Conservation (phyloP, 1,284 basidiomycete genomes). For the Leccinum angustisporum region DNA sequence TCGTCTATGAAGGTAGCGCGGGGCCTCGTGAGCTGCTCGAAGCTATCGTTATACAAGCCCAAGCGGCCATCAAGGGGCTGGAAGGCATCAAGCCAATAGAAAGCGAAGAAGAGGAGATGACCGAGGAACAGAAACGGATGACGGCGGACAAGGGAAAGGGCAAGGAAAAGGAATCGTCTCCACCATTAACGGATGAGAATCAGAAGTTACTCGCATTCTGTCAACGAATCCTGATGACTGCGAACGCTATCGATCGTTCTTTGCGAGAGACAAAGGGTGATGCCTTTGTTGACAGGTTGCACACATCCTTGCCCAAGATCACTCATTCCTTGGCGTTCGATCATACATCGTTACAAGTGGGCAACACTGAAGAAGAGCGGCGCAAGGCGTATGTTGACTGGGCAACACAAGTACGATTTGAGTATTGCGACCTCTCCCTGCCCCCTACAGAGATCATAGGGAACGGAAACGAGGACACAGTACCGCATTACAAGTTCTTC, state of each 20-base stretch:
- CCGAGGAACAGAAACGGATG: slow-evolving; percentile 82
- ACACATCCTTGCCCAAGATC: slow-evolving; percentile 72
- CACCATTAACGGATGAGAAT: slow-evolving; percentile 61
- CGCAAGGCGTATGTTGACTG: slow-evolving; percentile 76
- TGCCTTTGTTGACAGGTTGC: slow-evolving; percentile 76
- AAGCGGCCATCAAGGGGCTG: slow-evolving; percentile 82
- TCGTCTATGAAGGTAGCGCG: slow-evolving; percentile 85
- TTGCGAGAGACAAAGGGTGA: slow-evolving; percentile 84
- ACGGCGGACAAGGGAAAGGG: slow-evolving; percentile 55
- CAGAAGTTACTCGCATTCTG: slow-evolving; percentile 68
- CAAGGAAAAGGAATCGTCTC: slow-evolving; percentile 55
- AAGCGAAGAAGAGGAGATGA: slow-evolving; percentile 59
- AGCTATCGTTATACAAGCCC: slow-evolving; percentile 84
- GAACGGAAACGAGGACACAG: slow-evolving; percentile 38
- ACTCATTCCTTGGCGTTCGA: slow-evolving; percentile 43
- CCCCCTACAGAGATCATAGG: slow-evolving; percentile 31
- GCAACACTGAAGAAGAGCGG: slow-evolving; percentile 63
- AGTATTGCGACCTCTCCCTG: slow-evolving; percentile 81
- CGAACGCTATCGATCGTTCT: slow-evolving; percentile 80
- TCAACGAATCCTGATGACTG: slow-evolving; percentile 75
- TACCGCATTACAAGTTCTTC: slow-evolving; percentile 75
- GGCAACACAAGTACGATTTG: slow-evolving; percentile 78
- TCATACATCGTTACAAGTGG: slow-evolving; percentile 47
- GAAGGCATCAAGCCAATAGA: slow-evolving; percentile 61
- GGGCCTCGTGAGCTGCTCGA: slow-evolving; percentile 88